Conservation (phyloP, 2,329 filamentous ascomycete genomes). For the Colletotrichum gloeosporioides region DNA sequence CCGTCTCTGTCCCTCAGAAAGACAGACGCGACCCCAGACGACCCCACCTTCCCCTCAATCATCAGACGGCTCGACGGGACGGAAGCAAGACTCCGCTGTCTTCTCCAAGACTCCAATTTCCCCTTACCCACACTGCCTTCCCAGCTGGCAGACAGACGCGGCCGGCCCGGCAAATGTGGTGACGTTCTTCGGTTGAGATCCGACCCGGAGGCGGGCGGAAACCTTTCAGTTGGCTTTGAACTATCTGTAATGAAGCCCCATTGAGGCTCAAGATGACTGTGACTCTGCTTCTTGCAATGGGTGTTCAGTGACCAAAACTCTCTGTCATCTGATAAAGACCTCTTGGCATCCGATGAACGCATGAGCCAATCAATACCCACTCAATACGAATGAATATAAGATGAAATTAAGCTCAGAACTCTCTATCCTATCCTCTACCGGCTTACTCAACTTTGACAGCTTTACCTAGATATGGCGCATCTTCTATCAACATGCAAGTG, state of each 20-base stretch:
- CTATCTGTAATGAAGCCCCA: not conserved
- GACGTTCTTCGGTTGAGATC: not conserved
- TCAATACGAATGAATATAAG: not conserved
- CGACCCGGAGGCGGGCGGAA: rapidly evolving
- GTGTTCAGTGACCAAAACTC: not conserved
- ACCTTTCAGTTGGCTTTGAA: not conserved
- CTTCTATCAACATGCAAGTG: not conserved
- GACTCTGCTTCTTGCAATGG: rapidly evolving
- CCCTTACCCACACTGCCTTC: not conserved
- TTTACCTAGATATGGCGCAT: not conserved
- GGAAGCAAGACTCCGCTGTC: not conserved
- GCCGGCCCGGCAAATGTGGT: not conserved
- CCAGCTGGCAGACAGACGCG: not conserved
- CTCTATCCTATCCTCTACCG: not conserved
- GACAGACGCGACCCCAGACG: not conserved
- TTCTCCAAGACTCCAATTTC: not conserved
- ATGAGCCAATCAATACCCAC: no score
- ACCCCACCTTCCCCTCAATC: constrained; percentile 1
- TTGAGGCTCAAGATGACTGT: not conserved
- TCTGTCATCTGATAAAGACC: rapidly evolving
- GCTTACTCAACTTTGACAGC: not conserved
- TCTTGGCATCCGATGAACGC: not conserved
- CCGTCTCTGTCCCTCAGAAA: not conserved
- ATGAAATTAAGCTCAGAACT: not conserved
- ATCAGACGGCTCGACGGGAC: constrained; percentile 5